Percentiles rank a stretch among this genome's conserved stretches.
Evolutionary conservation across 73 alveolate species (phyloP).

Genomic region (Paramecium octaurelia): DNA sequence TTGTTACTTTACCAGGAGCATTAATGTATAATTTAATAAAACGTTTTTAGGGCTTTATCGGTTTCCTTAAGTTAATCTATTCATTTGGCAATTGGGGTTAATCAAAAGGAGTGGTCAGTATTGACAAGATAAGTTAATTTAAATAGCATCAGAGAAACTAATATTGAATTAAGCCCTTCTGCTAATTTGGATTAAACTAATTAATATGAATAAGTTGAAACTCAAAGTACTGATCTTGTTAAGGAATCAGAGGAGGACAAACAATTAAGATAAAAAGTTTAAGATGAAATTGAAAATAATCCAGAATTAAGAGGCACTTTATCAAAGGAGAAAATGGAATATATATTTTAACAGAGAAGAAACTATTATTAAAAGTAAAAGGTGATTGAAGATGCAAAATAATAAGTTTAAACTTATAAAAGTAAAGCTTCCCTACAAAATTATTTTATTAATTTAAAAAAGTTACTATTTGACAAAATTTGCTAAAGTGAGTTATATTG

Average conservation of each 20-base stretch:
- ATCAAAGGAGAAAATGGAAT: background rate
- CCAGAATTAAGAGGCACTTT: background rate
- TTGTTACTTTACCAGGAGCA: background rate
- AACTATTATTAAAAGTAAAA: background rate
- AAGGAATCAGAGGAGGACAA: background rate
- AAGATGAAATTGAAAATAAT: background rate
- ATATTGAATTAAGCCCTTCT: background rate
- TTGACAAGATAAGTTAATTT: background rate
- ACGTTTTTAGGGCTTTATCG: background rate
- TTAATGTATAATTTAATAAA: background rate
- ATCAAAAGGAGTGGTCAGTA: background rate
- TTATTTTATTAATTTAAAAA: background rate
- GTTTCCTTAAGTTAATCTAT: background rate
- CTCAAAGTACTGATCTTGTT: background rate
- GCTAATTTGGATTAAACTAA: background rate
- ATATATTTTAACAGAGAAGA: background rate
- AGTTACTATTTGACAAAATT: background rate
- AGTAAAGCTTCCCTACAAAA: background rate
- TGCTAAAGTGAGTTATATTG: conserved; percentile 5
- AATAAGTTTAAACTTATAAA: background rate
- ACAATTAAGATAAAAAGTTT: background rate
- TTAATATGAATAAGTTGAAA: background rate
- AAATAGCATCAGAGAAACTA: background rate
- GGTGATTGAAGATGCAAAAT: background rate
- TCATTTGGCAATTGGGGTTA: background rate